Conservation (phyloP, 1,284 basidiomycete genomes). For the Melanopsichium pennsylvanicum region DNA sequence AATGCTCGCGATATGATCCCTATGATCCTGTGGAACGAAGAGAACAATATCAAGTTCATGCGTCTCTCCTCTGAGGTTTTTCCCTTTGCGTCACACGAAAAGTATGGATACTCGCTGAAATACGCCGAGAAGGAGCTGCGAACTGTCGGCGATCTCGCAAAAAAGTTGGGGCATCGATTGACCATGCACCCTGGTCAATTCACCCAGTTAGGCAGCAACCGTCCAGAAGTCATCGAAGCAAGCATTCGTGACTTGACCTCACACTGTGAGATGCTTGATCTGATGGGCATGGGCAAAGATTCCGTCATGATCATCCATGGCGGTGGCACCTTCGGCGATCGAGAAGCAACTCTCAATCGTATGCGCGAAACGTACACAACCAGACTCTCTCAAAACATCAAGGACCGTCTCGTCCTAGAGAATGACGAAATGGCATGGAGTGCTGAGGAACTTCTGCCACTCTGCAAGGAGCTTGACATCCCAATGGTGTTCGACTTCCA, state of each 20-base stretch:
- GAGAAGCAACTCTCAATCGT: conserved; percentile 74
- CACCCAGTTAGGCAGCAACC: conserved; percentile 83
- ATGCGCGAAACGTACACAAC: conserved; percentile 76
- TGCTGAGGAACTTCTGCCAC: conserved; percentile 81
- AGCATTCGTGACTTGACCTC: conserved; percentile 81
- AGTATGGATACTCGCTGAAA: conserved; percentile 79
- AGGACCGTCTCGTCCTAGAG: conserved; percentile 81
- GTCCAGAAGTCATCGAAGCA: conserved; percentile 75
- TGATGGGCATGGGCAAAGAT: conserved; percentile 79
- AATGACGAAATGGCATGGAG: conserved; percentile 93
- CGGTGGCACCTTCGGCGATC: conserved; percentile 83
- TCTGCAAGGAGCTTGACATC: conserved; percentile 81
- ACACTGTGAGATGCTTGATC: conserved; percentile 83
- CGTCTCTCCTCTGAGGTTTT: conserved; percentile 75
- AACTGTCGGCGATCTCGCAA: conserved; percentile 77
- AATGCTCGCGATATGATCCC: conserved; percentile 75
- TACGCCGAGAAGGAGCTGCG: conserved; percentile 73
- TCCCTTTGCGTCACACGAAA: conserved; percentile 83
- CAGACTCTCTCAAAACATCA: conserved; percentile 73
- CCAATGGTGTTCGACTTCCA: conserved; percentile 71
- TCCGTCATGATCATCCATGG: conserved; percentile 77
- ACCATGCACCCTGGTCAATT: conserved; percentile 85
- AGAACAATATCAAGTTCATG: conserved; percentile 61
- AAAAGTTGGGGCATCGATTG: conserved; percentile 78
- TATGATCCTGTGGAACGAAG: conserved; percentile 70